Evolutionary conservation across 2,329 filamentous ascomycete species (phyloP).

Genomic region (Diaporthe capsici): DNA sequence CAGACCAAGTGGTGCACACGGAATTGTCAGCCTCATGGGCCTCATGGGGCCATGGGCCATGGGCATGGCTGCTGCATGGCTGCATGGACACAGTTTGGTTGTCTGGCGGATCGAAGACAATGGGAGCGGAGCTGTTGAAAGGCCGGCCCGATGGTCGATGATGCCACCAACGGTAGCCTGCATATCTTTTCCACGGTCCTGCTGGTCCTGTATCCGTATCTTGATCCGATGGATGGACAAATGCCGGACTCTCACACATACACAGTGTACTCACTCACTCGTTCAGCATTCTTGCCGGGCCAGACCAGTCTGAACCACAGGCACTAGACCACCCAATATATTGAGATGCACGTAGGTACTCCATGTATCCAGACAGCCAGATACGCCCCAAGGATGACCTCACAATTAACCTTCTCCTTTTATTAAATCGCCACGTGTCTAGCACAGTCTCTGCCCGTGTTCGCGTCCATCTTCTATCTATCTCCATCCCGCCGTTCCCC

Average conservation of each 20-base stretch:
- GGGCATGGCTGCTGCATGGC: neutral
- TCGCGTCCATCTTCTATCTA: neutral
- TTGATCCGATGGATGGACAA: neutral
- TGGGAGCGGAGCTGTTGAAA: conserved; percentile 25
- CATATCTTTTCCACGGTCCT: neutral
- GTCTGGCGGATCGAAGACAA: neutral
- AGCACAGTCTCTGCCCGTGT: conserved; percentile 16
- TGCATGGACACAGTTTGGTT: neutral
- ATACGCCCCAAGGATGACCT: conserved; percentile 15
- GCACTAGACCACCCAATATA: conserved; percentile 3
- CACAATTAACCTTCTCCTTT: conserved; percentile 10
- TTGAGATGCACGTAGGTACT: neutral
- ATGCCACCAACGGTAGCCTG: conserved; percentile 21
- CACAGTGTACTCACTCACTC: neutral
- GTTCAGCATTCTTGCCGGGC: neutral
- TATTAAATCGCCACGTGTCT: conserved; percentile 28
- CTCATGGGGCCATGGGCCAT: conserved; percentile 4
- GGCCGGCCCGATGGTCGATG: conserved; percentile 23
- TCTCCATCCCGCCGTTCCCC: neutral
- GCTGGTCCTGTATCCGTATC: neutral
- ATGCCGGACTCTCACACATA: neutral
- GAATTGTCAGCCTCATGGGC: conserved; percentile 25
- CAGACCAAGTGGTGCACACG: neutral
- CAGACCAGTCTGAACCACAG: conserved; percentile 17
- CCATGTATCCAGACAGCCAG: neutral